Conservation (phyloP, 257 asterid genomes). For the Lavandula angustifolia region DNA sequence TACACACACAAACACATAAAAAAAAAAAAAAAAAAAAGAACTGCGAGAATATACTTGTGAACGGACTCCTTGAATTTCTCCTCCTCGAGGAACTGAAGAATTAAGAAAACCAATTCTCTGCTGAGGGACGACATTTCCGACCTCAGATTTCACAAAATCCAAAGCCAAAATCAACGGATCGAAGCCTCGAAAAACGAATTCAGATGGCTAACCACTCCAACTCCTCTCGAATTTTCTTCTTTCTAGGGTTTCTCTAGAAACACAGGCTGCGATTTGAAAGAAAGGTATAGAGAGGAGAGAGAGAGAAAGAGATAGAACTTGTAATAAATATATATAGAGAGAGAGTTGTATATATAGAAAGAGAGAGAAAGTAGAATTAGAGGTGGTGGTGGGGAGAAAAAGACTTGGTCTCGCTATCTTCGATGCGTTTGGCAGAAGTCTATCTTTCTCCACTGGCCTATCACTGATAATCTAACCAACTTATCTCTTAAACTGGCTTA, state of each 20-base stretch:
- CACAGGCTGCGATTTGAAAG: slow-evolving; percentile 37
- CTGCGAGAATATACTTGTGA: slow-evolving; percentile 53
- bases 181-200: slow-evolving; percentile 49
- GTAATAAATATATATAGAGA: slow-evolving; percentile 6
- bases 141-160: slow-evolving; percentile 45
- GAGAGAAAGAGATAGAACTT: slow-evolving; percentile 34
- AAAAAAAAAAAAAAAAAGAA: slow-evolving; percentile 9
- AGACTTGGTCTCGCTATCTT: slow-evolving; percentile 96
- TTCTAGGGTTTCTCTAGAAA: slow-evolving; percentile 65
- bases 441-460: slow-evolving; percentile 63
- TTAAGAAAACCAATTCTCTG: slow-evolving; percentile 92
- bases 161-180: slow-evolving; percentile 56
- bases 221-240: slow-evolving; percentile 29
- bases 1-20: too few species aligned
- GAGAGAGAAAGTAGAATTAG: slow-evolving; percentile 42
- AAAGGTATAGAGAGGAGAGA: slow-evolving; percentile 25
- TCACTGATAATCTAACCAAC: accelerated
- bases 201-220: slow-evolving; percentile 34
- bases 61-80: slow-evolving; percentile 96
- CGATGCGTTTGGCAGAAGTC: slow-evolving; percentile 92
- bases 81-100: slow-evolving; percentile 95
- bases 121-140: slow-evolving; percentile 83
- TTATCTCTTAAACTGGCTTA: not conserved
- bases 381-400: slow-evolving; percentile 58
- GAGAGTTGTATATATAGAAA: slow-evolving; percentile 32